A percentile compares a stretch with the other conserved stretches of the same genome.
Evolutionary conservation across 176 grass and related monocot genomes (phyloP).

Genomic region (Oryza meyeriana): DNA sequence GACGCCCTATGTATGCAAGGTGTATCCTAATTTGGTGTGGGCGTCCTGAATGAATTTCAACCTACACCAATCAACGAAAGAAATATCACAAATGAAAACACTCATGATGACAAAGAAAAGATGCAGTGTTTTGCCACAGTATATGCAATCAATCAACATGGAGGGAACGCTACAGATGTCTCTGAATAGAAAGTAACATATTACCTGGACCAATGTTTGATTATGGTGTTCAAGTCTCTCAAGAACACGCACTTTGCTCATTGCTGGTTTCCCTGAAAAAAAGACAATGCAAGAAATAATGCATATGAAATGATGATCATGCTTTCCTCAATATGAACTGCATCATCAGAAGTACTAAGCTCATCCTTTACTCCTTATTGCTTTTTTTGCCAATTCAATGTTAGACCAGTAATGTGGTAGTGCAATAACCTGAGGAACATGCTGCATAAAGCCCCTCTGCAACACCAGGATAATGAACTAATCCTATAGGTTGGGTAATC

Average conservation of each 20-base stretch:
- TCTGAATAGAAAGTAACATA: constrained; percentile 1
- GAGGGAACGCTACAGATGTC: constrained; percentile 1
- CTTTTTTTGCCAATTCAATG: background rate
- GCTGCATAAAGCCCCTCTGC: constrained; percentile 80
- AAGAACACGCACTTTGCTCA: constrained; percentile 82
- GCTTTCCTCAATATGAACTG: background rate
- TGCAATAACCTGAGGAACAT: constrained; percentile 63
- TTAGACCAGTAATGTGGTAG: background rate
- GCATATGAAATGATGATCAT: constrained; percentile 11
- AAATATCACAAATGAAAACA: constrained; percentile 11
- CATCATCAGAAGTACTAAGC: constrained; percentile 7
- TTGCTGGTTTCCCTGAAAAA: constrained; percentile 78
- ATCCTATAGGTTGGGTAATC: constrained; percentile 79
- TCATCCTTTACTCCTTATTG: background rate
- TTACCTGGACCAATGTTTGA: constrained; percentile 76
- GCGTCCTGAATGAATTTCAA: constrained; percentile 86
- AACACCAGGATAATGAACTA: constrained; percentile 78
- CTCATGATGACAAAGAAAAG: background rate
- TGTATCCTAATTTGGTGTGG: constrained; percentile 92
- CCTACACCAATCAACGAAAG: constrained; percentile 45
- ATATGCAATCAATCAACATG: background rate
- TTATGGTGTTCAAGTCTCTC: constrained; percentile 59
- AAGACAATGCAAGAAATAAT: constrained; percentile 7
- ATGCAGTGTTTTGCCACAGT: background rate
- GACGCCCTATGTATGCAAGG: constrained; percentile 72